These are phyloP conservation scores for Madurella fahalii DNA, from an alignment of 2,329 filamentous ascomycete species.

Conservation along the genomic window DNA sequence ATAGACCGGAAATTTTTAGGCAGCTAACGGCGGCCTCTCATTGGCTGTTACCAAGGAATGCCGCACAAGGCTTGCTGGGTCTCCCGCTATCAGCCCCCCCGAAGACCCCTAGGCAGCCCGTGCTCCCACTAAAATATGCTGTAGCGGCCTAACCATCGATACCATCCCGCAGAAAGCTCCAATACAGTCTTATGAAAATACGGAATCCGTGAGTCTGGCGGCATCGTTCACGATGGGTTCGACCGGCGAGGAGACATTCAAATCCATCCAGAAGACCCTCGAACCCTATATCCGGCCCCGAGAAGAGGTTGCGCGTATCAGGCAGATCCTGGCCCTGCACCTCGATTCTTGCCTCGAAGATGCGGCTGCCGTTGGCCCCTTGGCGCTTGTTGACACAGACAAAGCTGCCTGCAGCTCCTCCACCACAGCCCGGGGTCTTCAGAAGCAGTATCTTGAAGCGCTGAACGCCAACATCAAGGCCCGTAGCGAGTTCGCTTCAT, in stretches of 20 bases:
- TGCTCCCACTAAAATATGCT: not conserved
- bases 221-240: constrained; percentile 23
- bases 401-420: constrained; percentile 21
- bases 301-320: constrained; percentile 54
- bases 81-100: not conserved
- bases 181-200: no score
- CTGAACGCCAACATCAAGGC: constrained; percentile 50
- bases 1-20: constrained; percentile 23
- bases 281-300: constrained; percentile 52
- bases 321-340: constrained; percentile 51
- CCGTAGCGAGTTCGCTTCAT: constrained; percentile 42
- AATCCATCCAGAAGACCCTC: constrained; percentile 42
- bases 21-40: constrained; percentile 13
- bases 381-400: constrained; percentile 45
- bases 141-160: not conserved
- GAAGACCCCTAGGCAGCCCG: not conserved
- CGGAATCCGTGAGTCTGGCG: no score
- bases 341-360: constrained; percentile 46
- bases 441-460: constrained; percentile 53
- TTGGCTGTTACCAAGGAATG: constrained; percentile 17
- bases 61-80: not conserved
- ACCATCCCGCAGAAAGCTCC: not conserved
- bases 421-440: constrained; percentile 43
- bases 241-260: constrained; percentile 32
- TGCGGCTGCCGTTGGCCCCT: constrained; percentile 40